Base-by-base conservation (phyloP, 139 green algal genomes). In the Chlamydomonas schloesseri region DNA sequence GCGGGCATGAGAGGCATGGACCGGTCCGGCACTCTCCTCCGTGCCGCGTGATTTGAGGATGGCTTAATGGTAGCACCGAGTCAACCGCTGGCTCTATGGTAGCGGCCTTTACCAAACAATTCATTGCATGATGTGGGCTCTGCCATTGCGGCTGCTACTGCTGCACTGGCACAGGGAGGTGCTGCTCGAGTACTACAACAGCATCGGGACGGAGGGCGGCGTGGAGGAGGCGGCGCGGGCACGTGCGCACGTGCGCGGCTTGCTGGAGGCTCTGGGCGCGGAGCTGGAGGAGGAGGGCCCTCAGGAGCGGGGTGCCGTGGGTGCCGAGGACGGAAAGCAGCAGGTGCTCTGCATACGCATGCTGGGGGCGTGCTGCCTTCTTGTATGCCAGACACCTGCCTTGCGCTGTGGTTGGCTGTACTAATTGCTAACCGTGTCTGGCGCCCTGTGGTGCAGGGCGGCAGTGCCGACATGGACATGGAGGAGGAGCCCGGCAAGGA, bases 181-280 rank as follows among this genome's bases (percentile, higher is more conserved):
- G 31, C 88, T 96, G 47, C 47, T 90, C 17, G 94, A 95, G 79
- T 90, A 89, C 36, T 87, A 85, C 50, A 81, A 85, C 58, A 83
- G 20, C 57, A 87, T 89, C 28, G 75, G 78, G 4, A 50, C 18
- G 33, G 82, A 89, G 53, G 82, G 87, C 36, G 68, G 73, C 23
- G 29, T 33, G 29, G 82, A 82, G 81, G 77, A 78, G 65, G 62
- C 65, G 9, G 34, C 26, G 24, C 37, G 57, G 13, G n/a, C 50
- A 9, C 68, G 72, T 15, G 20, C 37, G 10, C 57, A 36, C 9
- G 76, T 81, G 58, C 65, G 71, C 0, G 42, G 73, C 46, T 76
- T 93, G 81, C 82, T 93, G 73, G 31, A 87, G 60, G 65, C 65
- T 1, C 73, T 93, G 88, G 89, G 89, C 0, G 71, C 81, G 26